phyloP scores from a whole-genome alignment of 2,329 filamentous ascomycete genomes.

The Verticillium isaacii region DNA sequence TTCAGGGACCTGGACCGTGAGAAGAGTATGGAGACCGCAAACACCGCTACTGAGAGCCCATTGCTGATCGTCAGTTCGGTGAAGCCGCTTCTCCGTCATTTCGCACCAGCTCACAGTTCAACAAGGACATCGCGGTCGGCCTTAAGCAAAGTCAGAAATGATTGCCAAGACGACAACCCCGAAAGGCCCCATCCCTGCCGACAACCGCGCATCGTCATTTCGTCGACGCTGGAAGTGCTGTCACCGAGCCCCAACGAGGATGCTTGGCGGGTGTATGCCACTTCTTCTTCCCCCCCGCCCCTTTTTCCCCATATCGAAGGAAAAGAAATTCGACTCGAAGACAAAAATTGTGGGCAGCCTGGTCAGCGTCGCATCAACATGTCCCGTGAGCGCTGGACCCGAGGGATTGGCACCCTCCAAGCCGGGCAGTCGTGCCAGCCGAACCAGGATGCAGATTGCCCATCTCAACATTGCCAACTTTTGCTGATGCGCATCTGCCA shows the following conservation, averaged over 20 bases:
- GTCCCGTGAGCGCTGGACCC: background rate
- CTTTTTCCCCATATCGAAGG: background rate
- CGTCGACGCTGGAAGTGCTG: background rate
- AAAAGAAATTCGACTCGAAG: background rate
- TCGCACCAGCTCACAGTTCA: background rate
- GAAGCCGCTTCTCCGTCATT: background rate
- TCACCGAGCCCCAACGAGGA: background rate
- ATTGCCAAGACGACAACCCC: background rate
- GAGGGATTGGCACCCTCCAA: background rate
- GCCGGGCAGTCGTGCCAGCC: background rate
- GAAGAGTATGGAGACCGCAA: background rate
- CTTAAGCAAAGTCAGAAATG: background rate
- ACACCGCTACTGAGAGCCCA: background rate
- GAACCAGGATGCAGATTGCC: background rate
- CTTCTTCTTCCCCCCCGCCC: background rate
- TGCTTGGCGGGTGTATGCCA: background rate
- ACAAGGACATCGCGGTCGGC: background rate
- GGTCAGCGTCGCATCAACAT: background rate
- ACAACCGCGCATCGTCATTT: background rate
- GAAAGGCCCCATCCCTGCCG: background rate
- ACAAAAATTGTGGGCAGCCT: background rate
- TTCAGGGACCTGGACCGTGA: background rate
- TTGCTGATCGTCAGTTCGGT: background rate
- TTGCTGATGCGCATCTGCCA: background rate
- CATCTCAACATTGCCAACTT: background rate